Evolutionary conservation across 495 filamentous ascomycete species (phyloP), one percentile per base, ranked within the genome.

Genomic region (Oleoguttula mirabilis): DNA sequence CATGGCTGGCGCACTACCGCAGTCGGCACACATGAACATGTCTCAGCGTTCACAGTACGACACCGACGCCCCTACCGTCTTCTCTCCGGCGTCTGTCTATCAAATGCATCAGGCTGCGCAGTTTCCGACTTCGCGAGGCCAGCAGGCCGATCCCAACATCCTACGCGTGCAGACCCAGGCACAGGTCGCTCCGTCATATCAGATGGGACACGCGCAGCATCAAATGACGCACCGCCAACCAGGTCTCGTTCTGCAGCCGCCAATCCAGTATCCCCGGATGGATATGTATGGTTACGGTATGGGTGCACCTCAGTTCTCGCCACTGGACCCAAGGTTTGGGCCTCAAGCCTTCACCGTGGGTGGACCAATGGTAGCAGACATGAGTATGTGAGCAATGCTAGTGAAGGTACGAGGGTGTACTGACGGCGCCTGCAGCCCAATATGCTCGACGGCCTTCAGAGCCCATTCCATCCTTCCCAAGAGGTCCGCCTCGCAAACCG

Each of bases 401-500:
- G n/a, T n/a, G n/a, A n/a, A n/a, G n/a, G n/a, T n/a, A n/a, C n/a
- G n/a, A n/a, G n/a, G n/a, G n/a, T n/a, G n/a, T n/a, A n/a, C n/a
- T n/a, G n/a, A n/a, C n/a, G n/a, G n/a, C n/a, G n/a, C n/a, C n/a
- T n/a, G n/a, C n/a, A n/a, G n/a, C n/a, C 22, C 25, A 47, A 36
- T 47, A 15, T 21, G 25, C 23, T 19, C 41, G 48, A 4, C 37
- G 43, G 3, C 19, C 22, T 1, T 47, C 43, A 14, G 44, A 21
- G 16, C 38, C 41, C 4, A 32, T 47, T 4, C 51, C 53, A 1
- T 25, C 43, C 1, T 69, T 82, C 21, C 82, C 84, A 35, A 75
- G 86, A 50, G 88, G 87, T n/a, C 86, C 88, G 11, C 84, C 87
- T 10, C 71, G 88, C 51, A 96, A 94, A 53, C 88, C 88, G 20